A percentile compares a stretch with the other conserved stretches of the same genome.
These are phyloP conservation scores for Ogataea populi-albae DNA, from an alignment of 805 yeast species.

Conservation along the genomic window DNA sequence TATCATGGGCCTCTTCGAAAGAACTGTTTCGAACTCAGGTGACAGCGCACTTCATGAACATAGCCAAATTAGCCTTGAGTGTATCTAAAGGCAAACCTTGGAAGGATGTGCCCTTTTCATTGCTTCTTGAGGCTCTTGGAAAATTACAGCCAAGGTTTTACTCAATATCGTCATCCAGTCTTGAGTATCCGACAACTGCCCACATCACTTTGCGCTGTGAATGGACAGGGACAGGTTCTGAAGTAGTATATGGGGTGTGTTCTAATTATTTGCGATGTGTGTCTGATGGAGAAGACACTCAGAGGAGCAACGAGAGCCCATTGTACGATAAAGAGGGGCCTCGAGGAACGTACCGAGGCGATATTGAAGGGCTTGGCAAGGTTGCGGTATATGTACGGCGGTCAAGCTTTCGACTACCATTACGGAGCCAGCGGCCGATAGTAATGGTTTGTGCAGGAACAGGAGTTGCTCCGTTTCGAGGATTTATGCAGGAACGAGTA, in stretches of 20 bases:
- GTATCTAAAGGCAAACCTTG: conserved; percentile 61
- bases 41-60: conserved; percentile 51
- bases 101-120: conserved; percentile 73
- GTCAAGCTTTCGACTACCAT: conserved; percentile 85
- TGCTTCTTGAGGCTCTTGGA: conserved; percentile 73
- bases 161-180: conserved; percentile 80
- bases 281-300: conserved; percentile 16
- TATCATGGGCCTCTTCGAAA: conserved; percentile 58
- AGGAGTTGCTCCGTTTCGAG: conserved; percentile 96
- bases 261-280: conserved; percentile 76
- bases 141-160: conserved; percentile 86
- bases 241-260: conserved; percentile 72
- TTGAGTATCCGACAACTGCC: conserved; percentile 57
- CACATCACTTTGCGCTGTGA: conserved; percentile 50
- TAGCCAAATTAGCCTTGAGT: conserved; percentile 63
- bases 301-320: conserved; percentile 31
- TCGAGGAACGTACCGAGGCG: conserved; percentile 38
- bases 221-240: conserved; percentile 21
- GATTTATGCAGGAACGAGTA: conserved; percentile 72
- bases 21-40: conserved; percentile 59
- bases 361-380: too few species aligned
- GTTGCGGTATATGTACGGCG: conserved; percentile 85
- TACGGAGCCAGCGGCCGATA: conserved; percentile 73
- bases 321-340: conserved; percentile 70
- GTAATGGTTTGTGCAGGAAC: conserved; percentile 95